Conservation (phyloP, 192 early-diverging fungal species). For the Coemansia sp. region DNA sequence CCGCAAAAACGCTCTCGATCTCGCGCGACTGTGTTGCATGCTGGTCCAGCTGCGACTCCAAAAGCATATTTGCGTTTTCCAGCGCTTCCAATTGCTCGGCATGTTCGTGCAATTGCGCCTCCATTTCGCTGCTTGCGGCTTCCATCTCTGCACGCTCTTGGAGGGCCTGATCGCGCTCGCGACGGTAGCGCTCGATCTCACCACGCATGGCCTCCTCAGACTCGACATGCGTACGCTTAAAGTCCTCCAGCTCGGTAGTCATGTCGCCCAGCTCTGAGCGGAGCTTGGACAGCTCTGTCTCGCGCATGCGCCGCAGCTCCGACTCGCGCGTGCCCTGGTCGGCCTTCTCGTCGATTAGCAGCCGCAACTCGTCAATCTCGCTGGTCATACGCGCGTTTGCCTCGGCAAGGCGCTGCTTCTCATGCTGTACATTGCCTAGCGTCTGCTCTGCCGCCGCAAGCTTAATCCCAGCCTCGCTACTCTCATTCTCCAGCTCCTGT, state of each 20-base stretch:
- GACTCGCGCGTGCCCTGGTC: conserved; percentile 63
- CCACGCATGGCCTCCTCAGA: conserved; percentile 54
- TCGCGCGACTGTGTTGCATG: conserved; percentile 26
- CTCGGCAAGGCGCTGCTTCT: conserved; percentile 42
- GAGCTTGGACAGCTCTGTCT: conserved; percentile 59
- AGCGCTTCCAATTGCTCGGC: conserved; percentile 43
- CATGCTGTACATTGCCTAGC: conserved; percentile 35
- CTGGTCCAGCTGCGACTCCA: conserved; percentile 40
- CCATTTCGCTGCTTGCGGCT: conserved; percentile 16
- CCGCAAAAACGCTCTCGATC: conserved; percentile 26
- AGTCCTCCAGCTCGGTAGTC: conserved; percentile 59
- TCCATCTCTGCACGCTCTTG: conserved; percentile 18
- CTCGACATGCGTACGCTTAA: conserved; percentile 49
- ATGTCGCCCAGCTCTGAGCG: conserved; percentile 56
- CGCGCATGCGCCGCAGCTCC: conserved; percentile 62
- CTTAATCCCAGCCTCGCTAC: conserved; percentile 61
- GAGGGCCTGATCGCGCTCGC: conserved; percentile 44
- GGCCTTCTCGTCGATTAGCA: conserved; percentile 60
- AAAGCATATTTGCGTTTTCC: conserved; percentile 36
- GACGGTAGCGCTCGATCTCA: conserved; percentile 58
- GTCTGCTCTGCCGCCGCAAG: conserved; percentile 60
- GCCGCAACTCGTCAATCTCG: conserved; percentile 60
- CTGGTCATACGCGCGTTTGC: conserved; percentile 46
- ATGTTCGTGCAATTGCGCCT: conserved; percentile 46
- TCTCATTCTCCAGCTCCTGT: conserved; percentile 62